Conservation (phyloP, 129 eudicot genomes). For the Sambucus nigra region DNA sequence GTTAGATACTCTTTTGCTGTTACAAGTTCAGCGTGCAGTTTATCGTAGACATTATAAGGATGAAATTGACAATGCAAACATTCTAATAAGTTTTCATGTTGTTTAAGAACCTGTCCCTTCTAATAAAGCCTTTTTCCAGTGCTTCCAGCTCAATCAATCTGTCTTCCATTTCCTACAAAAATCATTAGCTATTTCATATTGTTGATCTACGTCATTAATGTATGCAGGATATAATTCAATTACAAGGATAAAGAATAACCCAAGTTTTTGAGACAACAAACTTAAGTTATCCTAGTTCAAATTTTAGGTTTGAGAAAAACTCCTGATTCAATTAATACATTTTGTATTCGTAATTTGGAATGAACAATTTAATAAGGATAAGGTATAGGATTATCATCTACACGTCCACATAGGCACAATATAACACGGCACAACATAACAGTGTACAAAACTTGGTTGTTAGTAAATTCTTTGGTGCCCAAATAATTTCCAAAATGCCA, state of each 20-base stretch:
- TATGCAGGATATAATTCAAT: neutral
- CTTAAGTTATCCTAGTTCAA: constrained; percentile 74
- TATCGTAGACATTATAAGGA: constrained; percentile 39
- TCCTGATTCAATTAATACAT: constrained; percentile 64
- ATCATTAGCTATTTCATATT: constrained; percentile 7
- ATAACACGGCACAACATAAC: no score
- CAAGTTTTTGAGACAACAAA: constrained; percentile 81
- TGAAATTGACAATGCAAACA: neutral
- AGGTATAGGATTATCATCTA: no score
- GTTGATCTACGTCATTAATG: constrained; percentile 4
- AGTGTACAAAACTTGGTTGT: no score
- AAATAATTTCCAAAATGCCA: no score
- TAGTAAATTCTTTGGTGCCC: no score
- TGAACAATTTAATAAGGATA: no score
- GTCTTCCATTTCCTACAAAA: constrained; percentile 77
- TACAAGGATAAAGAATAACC: constrained; percentile 29
- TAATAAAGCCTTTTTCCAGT: constrained; percentile 62
- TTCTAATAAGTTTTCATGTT: neutral
- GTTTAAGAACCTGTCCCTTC: constrained; percentile 63
- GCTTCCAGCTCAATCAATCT: constrained; percentile 74
- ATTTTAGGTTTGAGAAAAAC: constrained; percentile 52
- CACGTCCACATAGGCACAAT: no score
- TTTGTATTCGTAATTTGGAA: neutral
- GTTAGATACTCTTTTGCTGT: constrained; percentile 59
- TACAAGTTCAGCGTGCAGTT: constrained; percentile 65